Conservation (phyloP, 2,329 filamentous ascomycete genomes). For the Zopfia rhizophila region DNA sequence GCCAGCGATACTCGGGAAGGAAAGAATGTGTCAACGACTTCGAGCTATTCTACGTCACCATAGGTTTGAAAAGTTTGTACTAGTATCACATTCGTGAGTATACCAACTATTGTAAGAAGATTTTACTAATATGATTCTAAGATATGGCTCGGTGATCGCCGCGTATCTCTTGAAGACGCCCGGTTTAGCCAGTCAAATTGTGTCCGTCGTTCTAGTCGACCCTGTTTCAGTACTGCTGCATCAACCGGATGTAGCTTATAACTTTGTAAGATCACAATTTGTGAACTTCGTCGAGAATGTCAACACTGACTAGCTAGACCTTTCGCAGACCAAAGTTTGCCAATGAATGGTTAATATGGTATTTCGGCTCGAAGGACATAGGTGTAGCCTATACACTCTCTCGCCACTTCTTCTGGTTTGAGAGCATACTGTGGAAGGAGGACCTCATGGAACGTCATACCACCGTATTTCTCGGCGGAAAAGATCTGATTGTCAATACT, state of each 20-base stretch:
- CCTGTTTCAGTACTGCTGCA: conserved; percentile 73
- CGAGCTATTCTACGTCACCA: conserved; percentile 65
- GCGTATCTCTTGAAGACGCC: conserved; percentile 67
- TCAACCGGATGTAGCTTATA: conserved; percentile 73
- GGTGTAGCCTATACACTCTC: conserved; percentile 71
- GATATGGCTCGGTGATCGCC: conserved; percentile 69
- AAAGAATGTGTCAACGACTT: conserved; percentile 66
- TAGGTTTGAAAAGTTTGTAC: conserved; percentile 64
- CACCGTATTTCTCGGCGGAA: conserved; percentile 66
- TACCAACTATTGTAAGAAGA: conserved; percentile 30
- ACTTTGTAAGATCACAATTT: conserved; percentile 63
- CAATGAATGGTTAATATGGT: conserved; percentile 74
- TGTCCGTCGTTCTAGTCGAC: conserved; percentile 63
- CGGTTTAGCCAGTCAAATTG: conserved; percentile 54
- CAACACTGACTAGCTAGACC: no score
- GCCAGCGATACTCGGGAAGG: conserved; percentile 59
- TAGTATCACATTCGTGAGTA: conserved; percentile 64
- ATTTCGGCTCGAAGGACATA: conserved; percentile 73
- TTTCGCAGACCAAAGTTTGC: conserved; percentile 50
- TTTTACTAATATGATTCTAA: conserved; percentile 28
- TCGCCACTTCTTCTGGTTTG: conserved; percentile 74
- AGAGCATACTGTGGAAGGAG: conserved; percentile 74
- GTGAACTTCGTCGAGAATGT: conserved; percentile 46
- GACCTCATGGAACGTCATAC: conserved; percentile 61
- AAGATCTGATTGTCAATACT: conserved; percentile 71